Conservation (phyloP, 1,284 basidiomycete genomes). For the Trametes versicolor region DNA sequence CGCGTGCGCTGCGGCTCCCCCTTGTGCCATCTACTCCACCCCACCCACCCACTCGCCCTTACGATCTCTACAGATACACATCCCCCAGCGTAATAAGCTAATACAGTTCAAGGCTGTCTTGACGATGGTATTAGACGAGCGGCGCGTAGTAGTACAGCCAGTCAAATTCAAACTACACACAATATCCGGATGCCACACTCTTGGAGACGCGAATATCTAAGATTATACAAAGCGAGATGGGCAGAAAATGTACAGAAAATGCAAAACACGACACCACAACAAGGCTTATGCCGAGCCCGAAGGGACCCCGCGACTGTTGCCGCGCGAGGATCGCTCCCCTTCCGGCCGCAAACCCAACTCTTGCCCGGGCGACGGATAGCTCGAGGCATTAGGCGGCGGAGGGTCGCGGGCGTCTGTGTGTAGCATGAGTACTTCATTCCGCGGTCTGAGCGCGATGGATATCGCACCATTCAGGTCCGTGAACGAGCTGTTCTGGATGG, state of each 20-base stretch:
- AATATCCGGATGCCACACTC: neutral
- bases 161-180: neutral
- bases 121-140: constrained; percentile 13
- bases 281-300: too few relatives aligned
- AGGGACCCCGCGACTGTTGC: too few relatives aligned
- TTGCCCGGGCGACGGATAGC: too few relatives aligned
- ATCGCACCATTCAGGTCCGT: neutral
- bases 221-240: too few relatives aligned
- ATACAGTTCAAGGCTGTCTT: constrained; percentile 18
- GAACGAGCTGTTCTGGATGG: constrained; percentile 19
- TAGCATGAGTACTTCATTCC: neutral
- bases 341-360: too few relatives aligned
- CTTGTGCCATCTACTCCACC: neutral
- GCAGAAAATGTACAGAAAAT: too few relatives aligned
- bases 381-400: too few relatives aligned
- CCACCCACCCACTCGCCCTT: constrained; percentile 8
- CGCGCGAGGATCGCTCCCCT: too few relatives aligned
- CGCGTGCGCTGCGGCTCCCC: constrained; percentile 15
- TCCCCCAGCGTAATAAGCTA: constrained; percentile 32
- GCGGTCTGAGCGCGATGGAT: too few relatives aligned
- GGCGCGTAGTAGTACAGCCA: constrained; percentile 22
- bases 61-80: constrained; percentile 30
- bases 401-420: too few relatives aligned
- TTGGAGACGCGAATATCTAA: too few relatives aligned
- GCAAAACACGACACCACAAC: too few relatives aligned